Evolutionary conservation across 1,284 basidiomycete species (phyloP).

Genomic region (Cutaneotrichosporon sp.): DNA sequence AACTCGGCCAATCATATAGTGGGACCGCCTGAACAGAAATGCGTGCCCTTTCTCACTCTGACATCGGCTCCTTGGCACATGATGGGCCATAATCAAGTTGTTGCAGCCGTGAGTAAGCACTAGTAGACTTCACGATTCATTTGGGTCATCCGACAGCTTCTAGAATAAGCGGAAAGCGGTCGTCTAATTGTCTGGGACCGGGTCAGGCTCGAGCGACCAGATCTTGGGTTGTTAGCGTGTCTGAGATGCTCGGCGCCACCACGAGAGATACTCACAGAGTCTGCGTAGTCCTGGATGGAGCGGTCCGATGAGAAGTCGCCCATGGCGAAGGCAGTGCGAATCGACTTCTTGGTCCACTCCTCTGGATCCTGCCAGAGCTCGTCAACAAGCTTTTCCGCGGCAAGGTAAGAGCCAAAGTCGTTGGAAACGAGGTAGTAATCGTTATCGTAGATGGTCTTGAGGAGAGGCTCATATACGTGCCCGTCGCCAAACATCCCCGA

Average conservation of each 20-base stretch:
- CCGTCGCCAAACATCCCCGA: constrained; percentile 71
- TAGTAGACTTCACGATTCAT: neutral
- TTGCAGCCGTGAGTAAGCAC: too few relatives aligned
- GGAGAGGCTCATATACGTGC: constrained; percentile 66
- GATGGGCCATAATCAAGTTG: too few relatives aligned
- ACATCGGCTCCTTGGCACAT: too few relatives aligned
- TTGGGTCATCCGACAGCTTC: too few relatives aligned
- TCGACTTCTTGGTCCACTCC: constrained; percentile 87
- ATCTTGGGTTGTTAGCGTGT: constrained; percentile 23
- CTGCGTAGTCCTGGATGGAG: constrained; percentile 80
- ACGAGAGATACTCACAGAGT: constrained; percentile 41
- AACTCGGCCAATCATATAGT: too few relatives aligned
- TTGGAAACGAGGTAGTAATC: constrained; percentile 69
- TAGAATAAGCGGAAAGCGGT: too few relatives aligned
- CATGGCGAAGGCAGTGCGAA: constrained; percentile 76
- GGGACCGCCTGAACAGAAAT: too few relatives aligned
- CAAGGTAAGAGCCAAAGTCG: constrained; percentile 84
- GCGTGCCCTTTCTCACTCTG: too few relatives aligned
- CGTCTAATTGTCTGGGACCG: constrained; percentile 25
- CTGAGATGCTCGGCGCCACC: neutral
- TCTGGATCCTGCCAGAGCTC: constrained; percentile 72
- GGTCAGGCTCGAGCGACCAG: constrained; percentile 41
- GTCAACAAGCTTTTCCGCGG: constrained; percentile 77
- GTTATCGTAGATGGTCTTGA: constrained; percentile 51
- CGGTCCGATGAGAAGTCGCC: constrained; percentile 91